Percentiles rank a stretch among this genome's conserved stretches.
Evolutionary conservation across 345 rosid species (phyloP).

Genomic region (Limnanthes douglasii): DNA sequence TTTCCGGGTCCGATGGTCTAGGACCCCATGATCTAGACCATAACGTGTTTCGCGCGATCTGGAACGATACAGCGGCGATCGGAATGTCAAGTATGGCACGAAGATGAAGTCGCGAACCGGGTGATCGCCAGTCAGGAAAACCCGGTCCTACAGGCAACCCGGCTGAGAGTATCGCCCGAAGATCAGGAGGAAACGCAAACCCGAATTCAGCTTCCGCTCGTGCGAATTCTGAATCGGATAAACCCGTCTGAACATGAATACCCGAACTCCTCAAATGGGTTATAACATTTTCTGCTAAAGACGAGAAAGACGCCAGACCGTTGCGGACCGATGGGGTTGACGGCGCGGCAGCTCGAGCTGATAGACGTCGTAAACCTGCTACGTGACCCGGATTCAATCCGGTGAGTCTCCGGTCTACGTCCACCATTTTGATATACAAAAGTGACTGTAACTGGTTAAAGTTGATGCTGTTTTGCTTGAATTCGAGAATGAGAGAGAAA

Average conservation of each 20-base stretch:
- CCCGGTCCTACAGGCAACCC: constrained; percentile 60
- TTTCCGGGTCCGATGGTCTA: constrained; percentile 60
- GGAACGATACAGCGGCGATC: constrained; percentile 58
- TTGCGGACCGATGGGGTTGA: constrained; percentile 28
- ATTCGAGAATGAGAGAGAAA: no score
- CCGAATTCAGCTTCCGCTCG: constrained; percentile 68
- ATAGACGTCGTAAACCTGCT: constrained; percentile 84
- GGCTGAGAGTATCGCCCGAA: constrained; percentile 53
- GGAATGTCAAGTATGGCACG: constrained; percentile 71
- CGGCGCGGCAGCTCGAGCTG: constrained; percentile 73
- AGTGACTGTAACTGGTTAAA: no score
- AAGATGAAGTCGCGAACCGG: constrained; percentile 48
- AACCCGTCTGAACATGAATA: constrained; percentile 52
- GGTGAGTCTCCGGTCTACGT: constrained; percentile 68
- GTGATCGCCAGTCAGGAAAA: constrained; percentile 74
- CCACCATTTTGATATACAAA: constrained; percentile 80
- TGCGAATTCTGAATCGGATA: constrained; percentile 61
- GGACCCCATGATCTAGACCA: constrained; percentile 84
- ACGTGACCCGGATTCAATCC: constrained; percentile 59
- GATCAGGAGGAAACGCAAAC: constrained; percentile 77
- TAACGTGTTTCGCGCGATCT: constrained; percentile 57
- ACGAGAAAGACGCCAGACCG: constrained; percentile 41
- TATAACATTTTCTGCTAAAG: constrained; percentile 44
- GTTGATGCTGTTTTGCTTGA: no score
- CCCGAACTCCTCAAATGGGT: constrained; percentile 44